Evolutionary conservation across 257 asterid genomes (phyloP).

Genomic region (Ehretia macrophylla): DNA sequence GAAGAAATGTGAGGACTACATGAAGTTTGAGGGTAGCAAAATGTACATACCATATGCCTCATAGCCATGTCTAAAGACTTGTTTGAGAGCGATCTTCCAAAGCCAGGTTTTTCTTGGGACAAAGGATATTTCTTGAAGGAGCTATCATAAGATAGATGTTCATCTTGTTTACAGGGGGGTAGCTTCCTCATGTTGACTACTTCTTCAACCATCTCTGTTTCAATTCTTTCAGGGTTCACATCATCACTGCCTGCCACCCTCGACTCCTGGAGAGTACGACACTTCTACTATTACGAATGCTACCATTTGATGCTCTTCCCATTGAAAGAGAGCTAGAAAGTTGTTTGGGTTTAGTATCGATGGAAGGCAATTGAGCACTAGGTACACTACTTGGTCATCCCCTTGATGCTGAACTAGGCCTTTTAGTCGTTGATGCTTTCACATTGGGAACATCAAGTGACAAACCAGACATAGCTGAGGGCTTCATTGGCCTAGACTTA

Average conservation of each 20-base stretch:
- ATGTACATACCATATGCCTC: constrained; percentile 68
- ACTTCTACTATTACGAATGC: constrained; percentile 24
- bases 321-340: constrained; percentile 61
- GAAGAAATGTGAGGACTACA: neutral
- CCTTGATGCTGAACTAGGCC: constrained; percentile 66
- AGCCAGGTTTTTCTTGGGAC: constrained; percentile 52
- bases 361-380: constrained; percentile 20
- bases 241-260: constrained; percentile 42
- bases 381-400: constrained; percentile 39
- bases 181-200: constrained; percentile 91
- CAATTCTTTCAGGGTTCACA: constrained; percentile 72
- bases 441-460: constrained; percentile 27
- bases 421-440: constrained; percentile 31
- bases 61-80: constrained; percentile 89
- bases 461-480: constrained; percentile 26
- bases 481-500: constrained; percentile 52
- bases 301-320: constrained; percentile 28
- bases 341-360: constrained; percentile 32
- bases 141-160: constrained; percentile 24
- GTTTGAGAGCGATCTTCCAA: constrained; percentile 80
- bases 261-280: constrained; percentile 39
- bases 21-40: neutral
- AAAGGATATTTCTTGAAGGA: constrained; percentile 38
- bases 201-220: constrained; percentile 79
- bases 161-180: constrained; percentile 73